Base-by-base conservation (phyloP, 1,284 basidiomycete genomes). In the Paramarasmius palmivorus region DNA sequence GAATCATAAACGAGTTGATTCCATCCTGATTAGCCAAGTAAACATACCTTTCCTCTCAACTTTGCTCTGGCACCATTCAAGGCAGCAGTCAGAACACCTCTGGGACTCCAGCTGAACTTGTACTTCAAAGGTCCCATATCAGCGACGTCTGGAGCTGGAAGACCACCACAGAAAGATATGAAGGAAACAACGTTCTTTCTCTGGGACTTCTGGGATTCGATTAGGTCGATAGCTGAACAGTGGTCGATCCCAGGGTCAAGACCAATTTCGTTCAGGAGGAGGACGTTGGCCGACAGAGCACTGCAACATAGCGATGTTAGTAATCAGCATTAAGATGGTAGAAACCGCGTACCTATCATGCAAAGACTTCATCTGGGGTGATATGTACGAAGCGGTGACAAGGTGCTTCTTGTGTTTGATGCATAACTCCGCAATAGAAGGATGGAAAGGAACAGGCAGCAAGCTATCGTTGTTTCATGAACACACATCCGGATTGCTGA, bases 191-290 rank as follows among this genome's bases (percentile, higher is more conserved):
- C 78, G 2, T 76, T 72, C 65, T 88, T 87, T 12, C 78, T 76
- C 60, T 88, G 73, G 1, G 75, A 70, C 41, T 82, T 76, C 2
- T 92, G 68, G 47, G 76, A 72, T 51, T 79, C 74, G 32, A 95
- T 74, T 32, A 97, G 76, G 2, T 88, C 83, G 66, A 95, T 83
- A 0, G 95, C 94, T 19, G 92, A 93, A 68, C 90, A 89, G 65
- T 97, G 95, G 71, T 98, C 95, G 59, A 98, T 91, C n/a, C 95
- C 95, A 0, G 95, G 95, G 69, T 98, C 95, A 0, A 98, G 76
- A 1, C 95, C 95, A 45, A 97, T 93, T 72, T 98, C 95, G 63
- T 95, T 96, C 42, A 98, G 78, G 0, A 98, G 74, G 1, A 95
- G 73, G 15, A 97, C 83, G 42, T 84, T 81, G 0, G 83, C 79